A percentile compares a stretch with the other conserved stretches of the same genome.
Conservation (phyloP, 2,329 filamentous ascomycete genomes). For the Aspergillus sojae region DNA sequence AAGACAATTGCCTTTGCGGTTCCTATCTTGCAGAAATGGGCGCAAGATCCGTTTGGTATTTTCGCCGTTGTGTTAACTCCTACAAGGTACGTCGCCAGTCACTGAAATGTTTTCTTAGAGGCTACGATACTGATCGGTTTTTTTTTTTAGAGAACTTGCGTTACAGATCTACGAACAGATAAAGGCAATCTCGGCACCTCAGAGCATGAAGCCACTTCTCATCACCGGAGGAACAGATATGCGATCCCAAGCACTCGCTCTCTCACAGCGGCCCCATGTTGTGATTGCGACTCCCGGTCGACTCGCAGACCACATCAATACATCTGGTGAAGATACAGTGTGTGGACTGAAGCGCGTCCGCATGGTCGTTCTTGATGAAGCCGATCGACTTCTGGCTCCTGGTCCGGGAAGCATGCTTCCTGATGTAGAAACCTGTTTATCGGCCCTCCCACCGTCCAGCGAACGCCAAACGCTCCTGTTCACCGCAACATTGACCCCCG, state of each 20-base stretch:
- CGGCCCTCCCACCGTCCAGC: conserved; percentile 73
- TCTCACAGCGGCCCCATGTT: conserved; percentile 81
- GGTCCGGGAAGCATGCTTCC: conserved; percentile 86
- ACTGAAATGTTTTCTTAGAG: background rate
- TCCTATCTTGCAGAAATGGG: conserved; percentile 91
- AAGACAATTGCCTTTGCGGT: conserved; percentile 97
- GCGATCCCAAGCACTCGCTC: conserved; percentile 81
- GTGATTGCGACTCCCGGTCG: conserved; percentile 94
- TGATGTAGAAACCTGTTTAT: conserved; percentile 86
- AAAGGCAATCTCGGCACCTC: conserved; percentile 85
- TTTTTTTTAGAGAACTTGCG: conserved; percentile 70
- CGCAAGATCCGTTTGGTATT: conserved; percentile 87
- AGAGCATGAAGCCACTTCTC: conserved; percentile 84
- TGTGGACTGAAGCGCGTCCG: conserved; percentile 76
- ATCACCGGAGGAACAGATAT: conserved; percentile 93
- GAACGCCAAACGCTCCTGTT: conserved; percentile 93
- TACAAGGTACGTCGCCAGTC: conserved; percentile 60
- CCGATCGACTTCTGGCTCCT: conserved; percentile 79
- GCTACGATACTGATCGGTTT: background rate
- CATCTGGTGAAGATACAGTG: conserved; percentile 88
- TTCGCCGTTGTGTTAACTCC: conserved; percentile 89
- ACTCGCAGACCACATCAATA: conserved; percentile 89
- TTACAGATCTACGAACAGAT: conserved; percentile 97
- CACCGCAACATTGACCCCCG: conserved; percentile 91
- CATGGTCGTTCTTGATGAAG: conserved; percentile 93